Base-by-base conservation (phyloP, 2,329 filamentous ascomycete genomes). In the Polytolypa hystricis region DNA sequence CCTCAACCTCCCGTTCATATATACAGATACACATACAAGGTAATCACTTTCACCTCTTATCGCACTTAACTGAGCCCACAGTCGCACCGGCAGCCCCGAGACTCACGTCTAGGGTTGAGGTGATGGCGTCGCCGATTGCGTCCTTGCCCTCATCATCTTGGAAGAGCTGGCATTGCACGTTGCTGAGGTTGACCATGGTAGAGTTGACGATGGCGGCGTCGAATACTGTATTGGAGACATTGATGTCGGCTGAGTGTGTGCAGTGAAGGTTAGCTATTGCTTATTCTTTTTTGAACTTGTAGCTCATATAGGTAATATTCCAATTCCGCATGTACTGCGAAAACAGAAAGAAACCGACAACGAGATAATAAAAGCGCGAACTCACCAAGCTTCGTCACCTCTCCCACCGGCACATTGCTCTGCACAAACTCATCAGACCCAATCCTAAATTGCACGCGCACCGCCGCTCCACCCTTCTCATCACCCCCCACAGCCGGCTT, bases 151-250 rank as follows among this genome's bases (percentile, higher is more conserved):
- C 30, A 5, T 5, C 12, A 11, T 44, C 39, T 16, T 35, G 25
- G 31, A 23, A 44, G n/a, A 42, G 34, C 29, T 40, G 39, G 31
- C 39, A 42, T 16, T 18, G 16, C 4, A 42, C 39, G n/a, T 21
- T 12, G 1, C 5, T 21, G 16, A 34, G 12, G 11, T 30, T 6
- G 5, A 37, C 35, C 6, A 21, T 31, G 4, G 23, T n/a, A 5
- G 28, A 36, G 6, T 17, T 34, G 4, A 42, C 29, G 14, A 44
- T 33, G 29, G 35, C 26, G 10, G 42, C 42, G 15, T 44, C 34
- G 12, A 38, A 2, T 20, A 42, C 37, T 32, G 26, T 15, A 25
- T 15, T 23, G 10, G 17, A 10, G 10, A 30, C 39, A 27, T 26
- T 35, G 17, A 21, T 18, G 9, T 30, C 16, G 4, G 17, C 42